These are phyloP conservation scores for Aureobasidium sp. DNA, from an alignment of 2,329 filamentous ascomycete genomes.

Conservation along the genomic window DNA sequence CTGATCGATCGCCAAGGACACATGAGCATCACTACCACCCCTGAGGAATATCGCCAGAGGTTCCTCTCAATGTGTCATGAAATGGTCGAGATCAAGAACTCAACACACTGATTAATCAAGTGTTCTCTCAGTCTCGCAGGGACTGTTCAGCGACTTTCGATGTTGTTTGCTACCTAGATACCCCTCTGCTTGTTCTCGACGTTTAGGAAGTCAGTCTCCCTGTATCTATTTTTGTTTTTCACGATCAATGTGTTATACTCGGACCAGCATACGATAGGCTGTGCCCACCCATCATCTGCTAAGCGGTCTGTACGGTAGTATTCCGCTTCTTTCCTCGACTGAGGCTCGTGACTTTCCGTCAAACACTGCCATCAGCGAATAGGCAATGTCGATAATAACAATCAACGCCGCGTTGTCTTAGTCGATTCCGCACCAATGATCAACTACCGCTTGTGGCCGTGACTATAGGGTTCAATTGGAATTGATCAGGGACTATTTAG, in stretches of 20 bases:
- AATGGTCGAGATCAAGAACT: slow-evolving; percentile 32
- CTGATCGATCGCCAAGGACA: slow-evolving; percentile 55
- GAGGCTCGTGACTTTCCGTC: neutral
- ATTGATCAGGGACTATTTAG: neutral
- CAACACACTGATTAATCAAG: neutral
- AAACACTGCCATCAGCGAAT: neutral
- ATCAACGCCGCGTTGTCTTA: neutral
- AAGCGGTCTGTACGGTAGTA: neutral
- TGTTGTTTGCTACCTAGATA: neutral
- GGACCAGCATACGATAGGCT: neutral
- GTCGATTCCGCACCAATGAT: neutral
- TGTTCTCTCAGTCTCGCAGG: neutral
- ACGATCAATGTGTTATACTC: neutral
- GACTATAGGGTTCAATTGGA: neutral
- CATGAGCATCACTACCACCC: slow-evolving; percentile 68
- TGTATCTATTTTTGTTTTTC: neutral
- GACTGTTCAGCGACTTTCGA: neutral
- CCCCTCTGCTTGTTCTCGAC: neutral
- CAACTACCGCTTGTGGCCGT: neutral
- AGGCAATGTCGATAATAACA: neutral
- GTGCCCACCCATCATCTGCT: neutral
- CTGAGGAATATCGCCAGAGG: slow-evolving; percentile 57
- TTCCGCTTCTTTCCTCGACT: neutral
- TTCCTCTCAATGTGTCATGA: slow-evolving; percentile 48
- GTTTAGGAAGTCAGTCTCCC: neutral